Evolutionary conservation across 1,284 basidiomycete species (phyloP).

Genomic region (Peniophora sp.): DNA sequence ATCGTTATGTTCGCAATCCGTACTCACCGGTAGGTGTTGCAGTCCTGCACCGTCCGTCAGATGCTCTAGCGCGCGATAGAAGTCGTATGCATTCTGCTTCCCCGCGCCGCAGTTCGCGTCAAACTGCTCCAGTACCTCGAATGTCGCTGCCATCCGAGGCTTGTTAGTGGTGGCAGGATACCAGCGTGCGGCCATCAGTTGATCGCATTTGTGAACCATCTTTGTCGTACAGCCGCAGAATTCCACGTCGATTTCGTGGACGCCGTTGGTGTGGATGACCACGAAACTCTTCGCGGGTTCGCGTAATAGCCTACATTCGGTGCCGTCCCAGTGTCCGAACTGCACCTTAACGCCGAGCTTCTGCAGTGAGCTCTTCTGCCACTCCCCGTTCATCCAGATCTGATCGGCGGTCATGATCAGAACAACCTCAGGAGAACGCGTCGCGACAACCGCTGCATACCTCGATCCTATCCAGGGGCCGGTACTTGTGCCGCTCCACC

Average conservation of each 20-base stretch:
- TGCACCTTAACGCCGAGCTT: no score
- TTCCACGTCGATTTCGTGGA: neutral
- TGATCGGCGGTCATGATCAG: no score
- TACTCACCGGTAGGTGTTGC: neutral
- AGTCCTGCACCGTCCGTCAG: neutral
- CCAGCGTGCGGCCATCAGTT: neutral
- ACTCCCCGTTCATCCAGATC: no score
- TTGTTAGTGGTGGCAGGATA: neutral
- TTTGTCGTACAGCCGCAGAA: neutral
- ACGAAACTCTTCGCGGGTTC: neutral
- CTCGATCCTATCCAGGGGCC: no score
- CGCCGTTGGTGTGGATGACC: neutral
- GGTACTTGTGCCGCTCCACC: no score
- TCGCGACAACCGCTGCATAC: no score
- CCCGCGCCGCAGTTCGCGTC: neutral
- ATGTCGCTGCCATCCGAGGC: neutral
- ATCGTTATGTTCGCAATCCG: neutral
- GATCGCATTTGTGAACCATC: neutral
- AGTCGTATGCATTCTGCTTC: neutral
- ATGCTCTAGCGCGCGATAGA: neutral
- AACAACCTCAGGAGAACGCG: no score
- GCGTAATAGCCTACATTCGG: no score
- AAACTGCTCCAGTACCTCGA: neutral
- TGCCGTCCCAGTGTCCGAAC: no score
- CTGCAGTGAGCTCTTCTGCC: no score